Evolutionary conservation across 192 early-diverging fungal species (phyloP), one percentile per base, ranked within the genome.

Genomic region (Coemansia sp.): DNA sequence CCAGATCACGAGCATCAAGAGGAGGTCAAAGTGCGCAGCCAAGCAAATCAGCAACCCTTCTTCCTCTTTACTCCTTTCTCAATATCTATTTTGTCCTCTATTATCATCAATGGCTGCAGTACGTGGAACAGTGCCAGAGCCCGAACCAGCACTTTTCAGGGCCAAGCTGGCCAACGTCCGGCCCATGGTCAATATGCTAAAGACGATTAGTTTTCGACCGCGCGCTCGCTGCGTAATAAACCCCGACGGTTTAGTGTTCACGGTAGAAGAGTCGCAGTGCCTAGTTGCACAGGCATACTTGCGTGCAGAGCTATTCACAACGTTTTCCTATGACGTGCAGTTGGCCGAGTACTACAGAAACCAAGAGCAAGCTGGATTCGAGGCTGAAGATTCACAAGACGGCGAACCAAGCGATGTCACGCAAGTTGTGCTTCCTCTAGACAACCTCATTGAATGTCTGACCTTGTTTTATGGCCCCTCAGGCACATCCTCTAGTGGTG

Each of bases 101-200:
- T 63, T 25, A 10, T 50, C 32, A 37, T 8, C 51, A 29, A 64
- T 41, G 34, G 27, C 48, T 10, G 23, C 42, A 1, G 21, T 38
- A 29, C 45, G 44, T 4, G 64, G 41, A 45, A 65, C 60, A 1
- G 27, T 36, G 29, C 37, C 45, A 31, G 64, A 69, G 9, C 57
- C 64, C 5, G 68, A 64, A 9, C 31, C 55, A 4, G 50, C 50
- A 8, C 59, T 76, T 21, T 78, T 83, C 15, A 74, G 53, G n/a
- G 84, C 78, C n/a, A 66, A 69, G 15, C 55, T 81, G 7, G 74
- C 72, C 50, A 85, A 85, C 68, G 76, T 85, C 31, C 75, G 80
- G 7, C 77, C 85, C 0, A 64, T 88, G n/a, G 85, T 84, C 21
- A 81, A 85, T 53, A 76, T 86, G 78, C 78, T 86, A 34, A 70